Percentiles rank a stretch among this genome's conserved stretches.
phyloP scores from a whole-genome alignment of 208 protist genomes.

The Kentomonas sorsogonicus region DNA sequence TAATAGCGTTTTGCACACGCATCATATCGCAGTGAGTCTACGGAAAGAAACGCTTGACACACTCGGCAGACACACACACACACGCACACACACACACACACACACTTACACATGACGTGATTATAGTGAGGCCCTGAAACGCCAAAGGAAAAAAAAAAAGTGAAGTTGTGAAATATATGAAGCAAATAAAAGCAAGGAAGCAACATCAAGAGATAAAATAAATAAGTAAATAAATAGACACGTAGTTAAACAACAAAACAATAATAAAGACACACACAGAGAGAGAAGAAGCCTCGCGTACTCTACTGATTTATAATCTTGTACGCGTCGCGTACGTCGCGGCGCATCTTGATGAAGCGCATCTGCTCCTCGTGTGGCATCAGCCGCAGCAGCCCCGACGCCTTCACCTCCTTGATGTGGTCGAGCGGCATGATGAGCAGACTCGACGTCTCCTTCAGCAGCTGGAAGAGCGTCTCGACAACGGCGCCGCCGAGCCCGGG shows the following conservation, averaged over 20 bases:
- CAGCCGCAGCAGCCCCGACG: conserved; percentile 63
- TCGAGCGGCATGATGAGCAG: conserved; percentile 77
- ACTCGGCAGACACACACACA: not conserved
- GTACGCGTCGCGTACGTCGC: conserved; percentile 62
- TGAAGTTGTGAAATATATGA: not conserved
- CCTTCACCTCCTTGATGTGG: conserved; percentile 80
- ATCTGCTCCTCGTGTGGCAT: conserved; percentile 76
- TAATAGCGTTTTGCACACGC: no score
- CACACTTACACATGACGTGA: not conserved
- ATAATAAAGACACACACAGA: conserved; percentile 12
- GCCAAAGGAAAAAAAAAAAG: conserved; percentile 13
- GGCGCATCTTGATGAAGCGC: conserved; percentile 68
- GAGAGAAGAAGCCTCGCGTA: not conserved
- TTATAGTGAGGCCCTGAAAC: not conserved
- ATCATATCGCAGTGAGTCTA: not conserved
- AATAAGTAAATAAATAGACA: conserved; percentile 9
- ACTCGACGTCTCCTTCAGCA: conserved; percentile 81
- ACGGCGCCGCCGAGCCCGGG: conserved; percentile 75
- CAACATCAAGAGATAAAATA: conserved; percentile 1
- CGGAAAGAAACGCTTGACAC: not conserved
- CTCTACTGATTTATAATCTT: conserved; percentile 42
- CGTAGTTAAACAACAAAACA: conserved; percentile 2
- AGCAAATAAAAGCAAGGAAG: conserved; percentile 6
- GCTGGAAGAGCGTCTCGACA: conserved; percentile 73
- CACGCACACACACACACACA: conserved; percentile 7